Base-by-base conservation (phyloP, 2,329 filamentous ascomycete genomes). In the Aureobasidium melanogenum region DNA sequence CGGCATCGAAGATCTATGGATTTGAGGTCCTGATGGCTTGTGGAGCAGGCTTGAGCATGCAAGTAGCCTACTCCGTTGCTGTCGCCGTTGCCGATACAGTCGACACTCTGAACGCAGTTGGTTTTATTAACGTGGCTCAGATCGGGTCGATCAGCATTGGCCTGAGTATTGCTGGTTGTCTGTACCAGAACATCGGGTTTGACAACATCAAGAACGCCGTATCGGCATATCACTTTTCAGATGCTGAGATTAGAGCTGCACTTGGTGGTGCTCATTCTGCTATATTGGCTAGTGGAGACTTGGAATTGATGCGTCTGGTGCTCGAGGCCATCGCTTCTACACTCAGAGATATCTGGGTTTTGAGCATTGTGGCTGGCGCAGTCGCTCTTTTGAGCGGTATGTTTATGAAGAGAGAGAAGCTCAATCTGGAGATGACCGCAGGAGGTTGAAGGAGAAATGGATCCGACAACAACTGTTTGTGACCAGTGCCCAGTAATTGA, bases 1-100 rank as follows among this genome's bases (percentile, higher is more conserved):
- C 57, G 32, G 46, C 30, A 17, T 62, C 62, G 6, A 47, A 52
- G 5, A 68, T 73, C 24, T 73, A 72, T 59, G 68, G 67, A 34
- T 66, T 43, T 30, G 52, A 62, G 14, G 62, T 67, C 0, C 44
- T 69, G 6, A 62, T 68, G 7, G 67, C 62, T 8, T 22, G 61
- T 9, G 69, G 69, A 26, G 34, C 62, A 12, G 68, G 67, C 5
- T 30, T 56, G 2, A 59, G 59, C 30, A 59, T 66, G 30, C 68
- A 69, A 60, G 64, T 52, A 30, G 67, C 43, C 9, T 70, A 66
- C 10, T 50, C 28, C 3, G 46, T 50, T 19, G 46, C 46, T 50
- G 48, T 63, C 22, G 64, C 68, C 44, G 63, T 60, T 12, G 46
- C 19, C 46, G 46, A 51, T 32, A 36, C 38, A 17, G 2, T 26